These are phyloP conservation scores for Themeda triandra DNA, from an alignment of 176 grass and related monocot genomes.

Conservation along the genomic window DNA sequence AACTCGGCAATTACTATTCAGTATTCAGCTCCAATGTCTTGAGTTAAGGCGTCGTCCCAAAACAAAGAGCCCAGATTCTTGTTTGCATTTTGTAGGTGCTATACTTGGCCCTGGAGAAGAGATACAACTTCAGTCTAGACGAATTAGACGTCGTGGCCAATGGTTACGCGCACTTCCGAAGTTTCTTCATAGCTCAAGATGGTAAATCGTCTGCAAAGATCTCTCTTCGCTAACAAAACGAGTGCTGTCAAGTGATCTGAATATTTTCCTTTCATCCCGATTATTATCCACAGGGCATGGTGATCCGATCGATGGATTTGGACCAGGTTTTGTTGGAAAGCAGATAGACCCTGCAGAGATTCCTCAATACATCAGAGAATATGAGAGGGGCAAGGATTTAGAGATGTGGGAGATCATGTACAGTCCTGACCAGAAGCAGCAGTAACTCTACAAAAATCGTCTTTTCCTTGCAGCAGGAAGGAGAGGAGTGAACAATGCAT, in stretches of 20 bases:
- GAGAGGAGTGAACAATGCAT: background rate
- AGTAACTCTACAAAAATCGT: background rate
- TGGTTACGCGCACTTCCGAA: constrained; percentile 71
- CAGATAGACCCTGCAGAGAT: constrained; percentile 49
- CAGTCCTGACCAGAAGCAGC: background rate
- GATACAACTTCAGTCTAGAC: constrained; percentile 86
- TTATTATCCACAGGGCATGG: constrained; percentile 22
- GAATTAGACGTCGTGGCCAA: constrained; percentile 77
- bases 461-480: background rate
- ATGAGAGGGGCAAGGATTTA: constrained; percentile 67
- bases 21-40: background rate
- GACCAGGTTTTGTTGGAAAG: constrained; percentile 42
- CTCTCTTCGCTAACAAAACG: background rate
- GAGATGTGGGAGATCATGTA: constrained; percentile 70
- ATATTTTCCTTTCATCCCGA: background rate
- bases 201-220: constrained; percentile 8
- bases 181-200: constrained; percentile 47
- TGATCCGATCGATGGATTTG: background rate
- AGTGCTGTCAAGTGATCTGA: background rate
- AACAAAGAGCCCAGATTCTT: background rate
- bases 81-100: constrained; percentile 51
- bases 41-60: background rate
- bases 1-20: background rate
- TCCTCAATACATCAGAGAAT: constrained; percentile 78
- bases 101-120: constrained; percentile 87